Percentiles rank a stretch among this genome's conserved stretches.
phyloP scores from a whole-genome alignment of 306 rosid genomes.

The Betula pendula region DNA sequence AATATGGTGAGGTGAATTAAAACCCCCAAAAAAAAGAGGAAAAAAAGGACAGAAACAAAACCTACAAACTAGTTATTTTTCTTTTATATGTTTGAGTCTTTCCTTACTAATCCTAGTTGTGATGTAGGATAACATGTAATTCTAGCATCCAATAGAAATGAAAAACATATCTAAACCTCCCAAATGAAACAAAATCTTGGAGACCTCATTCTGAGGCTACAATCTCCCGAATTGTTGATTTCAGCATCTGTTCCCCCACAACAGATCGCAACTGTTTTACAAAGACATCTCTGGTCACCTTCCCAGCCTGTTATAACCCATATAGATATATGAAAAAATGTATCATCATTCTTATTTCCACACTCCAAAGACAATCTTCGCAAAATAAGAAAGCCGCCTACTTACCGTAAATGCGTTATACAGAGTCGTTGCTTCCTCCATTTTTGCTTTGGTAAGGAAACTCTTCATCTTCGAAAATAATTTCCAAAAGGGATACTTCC shows the following conservation, averaged over 20 bases:
- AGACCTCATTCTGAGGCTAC: constrained; percentile 44
- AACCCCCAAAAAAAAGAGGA: not conserved
- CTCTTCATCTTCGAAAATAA: constrained; percentile 42
- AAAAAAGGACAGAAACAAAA: not conserved
- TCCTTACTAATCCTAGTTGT: constrained; percentile 33
- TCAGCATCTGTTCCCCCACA: constrained; percentile 51
- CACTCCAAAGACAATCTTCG: not conserved
- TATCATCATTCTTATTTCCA: not conserved
- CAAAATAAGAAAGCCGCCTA: not conserved
- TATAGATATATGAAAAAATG: not conserved
- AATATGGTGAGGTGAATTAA: not conserved
- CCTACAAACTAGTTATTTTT: constrained; percentile 1
- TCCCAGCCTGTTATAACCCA: constrained; percentile 47
- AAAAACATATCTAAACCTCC: constrained; percentile 26
- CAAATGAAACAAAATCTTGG: constrained; percentile 35
- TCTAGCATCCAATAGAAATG: constrained; percentile 27
- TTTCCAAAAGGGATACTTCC: constrained; percentile 17
- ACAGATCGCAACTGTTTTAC: constrained; percentile 41
- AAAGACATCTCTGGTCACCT: constrained; percentile 36
- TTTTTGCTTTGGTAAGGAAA: constrained; percentile 39
- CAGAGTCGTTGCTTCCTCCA: constrained; percentile 36
- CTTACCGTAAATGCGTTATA: constrained; percentile 40
- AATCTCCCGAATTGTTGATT: constrained; percentile 42
- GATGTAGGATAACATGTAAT: constrained; percentile 24
- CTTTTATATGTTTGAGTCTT: constrained; percentile 24